Percentiles rank a stretch among this genome's conserved stretches.
Evolutionary conservation across 768 basidiomycete species (phyloP).

Genomic region (Postia placenta): DNA sequence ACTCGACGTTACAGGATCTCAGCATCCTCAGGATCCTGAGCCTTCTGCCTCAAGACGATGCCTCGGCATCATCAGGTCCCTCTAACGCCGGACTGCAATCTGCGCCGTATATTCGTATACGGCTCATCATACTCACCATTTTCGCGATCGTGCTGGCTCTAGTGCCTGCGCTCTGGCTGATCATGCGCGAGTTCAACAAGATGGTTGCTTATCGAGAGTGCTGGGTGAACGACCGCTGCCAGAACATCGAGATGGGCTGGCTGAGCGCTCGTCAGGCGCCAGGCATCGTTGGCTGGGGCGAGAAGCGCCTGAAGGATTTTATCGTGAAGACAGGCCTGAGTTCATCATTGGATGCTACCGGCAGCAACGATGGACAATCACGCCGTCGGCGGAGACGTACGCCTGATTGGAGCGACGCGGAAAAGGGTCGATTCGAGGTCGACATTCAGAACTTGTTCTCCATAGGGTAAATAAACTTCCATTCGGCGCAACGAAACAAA

Average conservation of each 20-base stretch:
- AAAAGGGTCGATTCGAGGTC: slow-evolving; percentile 45
- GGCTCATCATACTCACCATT: slow-evolving; percentile 64
- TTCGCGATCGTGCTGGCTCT: slow-evolving; percentile 58
- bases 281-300: slow-evolving; percentile 68
- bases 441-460: slow-evolving; percentile 72
- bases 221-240: slow-evolving; percentile 61
- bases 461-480: slow-evolving; percentile 47
- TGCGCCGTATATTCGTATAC: slow-evolving; percentile 30
- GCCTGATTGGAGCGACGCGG: slow-evolving; percentile 33
- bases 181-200: slow-evolving; percentile 56
- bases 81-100: slow-evolving; percentile 6
- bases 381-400: slow-evolving; percentile 19
- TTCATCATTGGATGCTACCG: slow-evolving; percentile 40
- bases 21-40: slow-evolving; percentile 70
- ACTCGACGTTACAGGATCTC: slow-evolving; percentile 68
- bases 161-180: slow-evolving; percentile 57
- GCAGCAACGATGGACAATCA: slow-evolving; percentile 16
- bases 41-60: slow-evolving; percentile 28
- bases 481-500: too few species aligned
- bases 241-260: slow-evolving; percentile 72
- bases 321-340: slow-evolving; percentile 62
- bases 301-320: slow-evolving; percentile 65
- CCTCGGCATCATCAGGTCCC: background rate
- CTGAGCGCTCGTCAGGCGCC: slow-evolving; percentile 56
- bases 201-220: slow-evolving; percentile 48